Percentiles rank a stretch among this genome's conserved stretches.
Conservation (phyloP, 208 protist genomes). For the Crithidia sp. region DNA sequence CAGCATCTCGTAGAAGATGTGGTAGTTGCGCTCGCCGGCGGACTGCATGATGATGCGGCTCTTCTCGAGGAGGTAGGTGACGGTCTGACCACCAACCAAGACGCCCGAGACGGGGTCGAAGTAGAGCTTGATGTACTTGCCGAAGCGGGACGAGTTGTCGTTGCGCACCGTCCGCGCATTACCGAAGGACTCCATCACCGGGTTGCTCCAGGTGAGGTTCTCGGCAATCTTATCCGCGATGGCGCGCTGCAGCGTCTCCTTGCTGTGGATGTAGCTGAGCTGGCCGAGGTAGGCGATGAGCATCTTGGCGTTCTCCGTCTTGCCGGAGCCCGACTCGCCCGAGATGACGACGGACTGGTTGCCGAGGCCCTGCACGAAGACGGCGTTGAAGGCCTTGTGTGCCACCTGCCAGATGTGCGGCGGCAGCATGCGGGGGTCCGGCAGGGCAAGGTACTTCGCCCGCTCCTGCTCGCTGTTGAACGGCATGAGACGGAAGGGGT, state of each 20-base stretch:
- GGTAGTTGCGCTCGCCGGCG: conserved; percentile 94
- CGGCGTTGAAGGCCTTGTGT: conserved; percentile 84
- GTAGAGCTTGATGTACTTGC: conserved; percentile 95
- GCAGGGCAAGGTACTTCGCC: conserved; percentile 67
- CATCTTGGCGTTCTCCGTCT: conserved; percentile 94
- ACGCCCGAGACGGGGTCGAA: conserved; percentile 87
- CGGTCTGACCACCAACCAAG: conserved; percentile 86
- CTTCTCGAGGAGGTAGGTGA: conserved; percentile 95
- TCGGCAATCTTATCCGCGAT: conserved; percentile 80
- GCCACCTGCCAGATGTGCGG: conserved; percentile 93
- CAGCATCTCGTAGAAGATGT: conserved; percentile 97
- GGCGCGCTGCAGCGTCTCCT: conserved; percentile 56
- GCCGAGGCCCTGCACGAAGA: conserved; percentile 71
- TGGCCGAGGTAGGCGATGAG: conserved; percentile 88
- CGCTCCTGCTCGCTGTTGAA: conserved; percentile 86
- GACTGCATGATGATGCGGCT: conserved; percentile 92
- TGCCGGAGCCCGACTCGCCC: conserved; percentile 96
- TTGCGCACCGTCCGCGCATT: conserved; percentile 92
- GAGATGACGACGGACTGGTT: conserved; percentile 94
- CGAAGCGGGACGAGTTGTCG: conserved; percentile 95
- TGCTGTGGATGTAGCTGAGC: conserved; percentile 82
- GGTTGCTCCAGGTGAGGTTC: conserved; percentile 87
- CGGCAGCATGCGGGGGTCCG: conserved; percentile 60
- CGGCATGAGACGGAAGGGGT: conserved; percentile 89
- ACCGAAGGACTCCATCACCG: conserved; percentile 95